phyloP scores from a whole-genome alignment of 2,329 filamentous ascomycete genomes.

The Beauveria rudraprayagi region DNA sequence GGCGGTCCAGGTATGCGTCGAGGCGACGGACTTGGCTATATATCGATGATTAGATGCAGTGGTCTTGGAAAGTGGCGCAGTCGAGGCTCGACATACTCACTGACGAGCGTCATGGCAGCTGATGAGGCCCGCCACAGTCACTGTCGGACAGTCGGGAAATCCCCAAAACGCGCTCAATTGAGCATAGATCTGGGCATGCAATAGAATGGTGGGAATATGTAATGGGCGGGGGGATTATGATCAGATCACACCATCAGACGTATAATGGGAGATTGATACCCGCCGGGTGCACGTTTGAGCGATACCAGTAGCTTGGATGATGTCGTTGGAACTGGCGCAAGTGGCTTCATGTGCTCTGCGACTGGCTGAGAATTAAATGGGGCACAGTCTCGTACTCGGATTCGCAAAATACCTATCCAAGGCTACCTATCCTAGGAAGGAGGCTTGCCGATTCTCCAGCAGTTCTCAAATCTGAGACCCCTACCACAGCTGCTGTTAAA shows the following conservation, averaged over 20 bases:
- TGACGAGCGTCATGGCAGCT: conserved; percentile 36
- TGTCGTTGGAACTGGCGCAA: conserved; percentile 1
- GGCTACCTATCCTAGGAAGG: too few species aligned
- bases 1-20: conserved; percentile 57
- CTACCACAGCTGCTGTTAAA: too few species aligned
- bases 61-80: background rate
- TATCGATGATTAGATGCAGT: conserved; percentile 14
- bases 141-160: conserved; percentile 6
- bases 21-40: conserved; percentile 53
- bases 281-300: background rate
- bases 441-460: too few species aligned
- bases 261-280: conserved; percentile 7
- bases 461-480: too few species aligned
- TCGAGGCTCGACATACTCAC: conserved; percentile 33
- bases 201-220: background rate
- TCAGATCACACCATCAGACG: conserved; percentile 7
- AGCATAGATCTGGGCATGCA: conserved; percentile 6
- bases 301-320: background rate
- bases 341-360: background rate
- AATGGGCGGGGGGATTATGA: background rate
- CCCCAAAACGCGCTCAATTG: background rate
- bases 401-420: too few species aligned
- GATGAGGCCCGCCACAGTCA: background rate
- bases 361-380: background rate
- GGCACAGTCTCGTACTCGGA: too few species aligned